Base-by-base conservation (phyloP, 2,329 filamentous ascomycete genomes). In the Colletotrichum costaricense region DNA sequence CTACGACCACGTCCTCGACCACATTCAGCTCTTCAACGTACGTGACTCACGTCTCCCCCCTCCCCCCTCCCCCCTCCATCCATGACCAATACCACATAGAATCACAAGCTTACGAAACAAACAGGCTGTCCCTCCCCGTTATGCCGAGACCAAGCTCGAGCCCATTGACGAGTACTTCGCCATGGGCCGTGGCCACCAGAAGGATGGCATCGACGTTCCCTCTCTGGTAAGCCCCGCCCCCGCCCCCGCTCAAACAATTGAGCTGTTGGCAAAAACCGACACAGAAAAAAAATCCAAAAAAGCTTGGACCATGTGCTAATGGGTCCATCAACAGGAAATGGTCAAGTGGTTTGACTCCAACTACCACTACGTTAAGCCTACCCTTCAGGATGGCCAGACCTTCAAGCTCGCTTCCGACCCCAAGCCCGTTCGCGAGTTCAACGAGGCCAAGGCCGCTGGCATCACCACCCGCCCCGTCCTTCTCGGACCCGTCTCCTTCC, bases 321-420 rank as follows among this genome's bases (percentile, higher is more conserved):
- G 63, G 30, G 6, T 42, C 38, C 58, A 57, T 66, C 56, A 71
- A 63, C 33, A 75, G 74, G 97, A 99, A 91, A 99, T 99, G 97
- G 97, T 99, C 81, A 99, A 99, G 91, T 99, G 97, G 97, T 99
- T 99, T 84, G 97, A 99, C 91, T 98, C 95, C 78, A 99, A 99
- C 93, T 99, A 99, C 93, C 97, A 98, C 91, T 99, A 99, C 86
- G 97, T 98, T 88, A 98, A 98, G 93, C 97, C 97, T 77, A 98
- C 97, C 76, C 92, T 99, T 78, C 95, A 98, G 88, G 93, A 98
- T 88, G 93, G 94, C 90, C 97, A 99, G 91, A 93, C 90, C 82
- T 99, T 99, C 93, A 95, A 93, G 87, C 94, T 99, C 76, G 86
- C 89, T 75, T 87, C 91, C 79, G 93, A 93, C 86, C 95, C 97